phyloP scores from a whole-genome alignment of 2,329 filamentous ascomycete genomes.

The Neophaeococcomyces aloes region DNA sequence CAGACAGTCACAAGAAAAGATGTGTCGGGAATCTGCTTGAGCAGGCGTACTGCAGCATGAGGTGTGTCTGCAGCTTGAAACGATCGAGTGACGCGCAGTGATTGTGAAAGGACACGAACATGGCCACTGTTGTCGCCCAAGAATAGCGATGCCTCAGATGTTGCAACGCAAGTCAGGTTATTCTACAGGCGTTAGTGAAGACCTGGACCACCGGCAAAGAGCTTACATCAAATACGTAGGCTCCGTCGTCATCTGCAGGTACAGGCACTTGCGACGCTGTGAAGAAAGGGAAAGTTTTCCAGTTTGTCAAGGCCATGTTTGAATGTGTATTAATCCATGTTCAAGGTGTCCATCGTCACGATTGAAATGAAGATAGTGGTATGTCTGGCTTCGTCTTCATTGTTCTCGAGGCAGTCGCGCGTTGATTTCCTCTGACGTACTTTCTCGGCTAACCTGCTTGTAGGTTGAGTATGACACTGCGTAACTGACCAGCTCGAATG shows the following conservation, averaged over 20 bases:
- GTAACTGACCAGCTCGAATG: too few relatives aligned
- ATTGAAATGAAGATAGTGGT: background rate
- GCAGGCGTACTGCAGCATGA: conserved; percentile 66
- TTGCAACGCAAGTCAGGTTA: conserved; percentile 72
- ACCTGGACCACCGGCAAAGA: conserved; percentile 20
- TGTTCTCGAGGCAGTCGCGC: too few relatives aligned
- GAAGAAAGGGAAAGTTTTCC: conserved; percentile 99
- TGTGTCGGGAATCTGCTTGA: conserved; percentile 83
- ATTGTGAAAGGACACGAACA: conserved; percentile 75
- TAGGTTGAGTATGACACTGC: too few relatives aligned
- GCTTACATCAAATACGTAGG: conserved; percentile 66
- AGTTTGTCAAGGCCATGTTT: conserved; percentile 44
- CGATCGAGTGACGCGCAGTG: conserved; percentile 74
- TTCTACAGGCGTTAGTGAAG: conserved; percentile 28
- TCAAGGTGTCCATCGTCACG: too few relatives aligned
- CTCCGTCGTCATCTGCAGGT: conserved; percentile 63
- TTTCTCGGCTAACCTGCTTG: background rate
- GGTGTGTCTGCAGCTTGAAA: conserved; percentile 71
- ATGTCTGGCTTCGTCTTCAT: background rate
- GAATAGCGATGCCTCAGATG: conserved; percentile 82
- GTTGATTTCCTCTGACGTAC: too few relatives aligned
- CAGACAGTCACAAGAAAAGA: conserved; percentile 67
- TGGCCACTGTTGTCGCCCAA: conserved; percentile 74
- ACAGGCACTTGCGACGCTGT: conserved; percentile 77
- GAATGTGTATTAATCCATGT: background rate